Conservation (phyloP, 1,284 basidiomycete species). For the Macrocystidia cucumis region DNA sequence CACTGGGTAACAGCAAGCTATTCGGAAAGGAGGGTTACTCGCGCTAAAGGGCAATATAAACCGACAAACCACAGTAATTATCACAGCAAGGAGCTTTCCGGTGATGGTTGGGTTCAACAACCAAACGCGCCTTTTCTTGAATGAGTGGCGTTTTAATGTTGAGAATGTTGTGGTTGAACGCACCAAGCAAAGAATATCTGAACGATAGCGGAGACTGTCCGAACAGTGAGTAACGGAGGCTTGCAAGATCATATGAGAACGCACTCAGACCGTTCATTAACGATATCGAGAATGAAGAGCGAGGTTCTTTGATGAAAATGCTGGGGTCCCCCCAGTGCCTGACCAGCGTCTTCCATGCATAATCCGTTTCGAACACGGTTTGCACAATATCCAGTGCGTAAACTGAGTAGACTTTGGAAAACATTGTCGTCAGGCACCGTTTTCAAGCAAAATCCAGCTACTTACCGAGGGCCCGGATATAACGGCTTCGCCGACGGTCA, state of each 20-base stretch:
- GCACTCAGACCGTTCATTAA: neutral
- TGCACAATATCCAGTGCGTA: neutral
- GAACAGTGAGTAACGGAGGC: neutral
- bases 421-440: neutral
- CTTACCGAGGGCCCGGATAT: neutral
- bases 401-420: neutral
- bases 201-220: neutral
- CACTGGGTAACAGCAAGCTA: neutral
- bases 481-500: neutral
- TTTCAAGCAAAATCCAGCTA: neutral
- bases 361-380: neutral
- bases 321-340: neutral
- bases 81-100: neutral
- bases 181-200: conserved; percentile 1
- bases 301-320: neutral
- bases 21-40: neutral
- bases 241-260: neutral
- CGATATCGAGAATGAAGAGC: neutral
- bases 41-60: neutral
- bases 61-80: neutral
- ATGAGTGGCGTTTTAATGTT: neutral
- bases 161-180: neutral
- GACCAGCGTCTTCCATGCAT: neutral
- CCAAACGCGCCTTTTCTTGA: neutral
- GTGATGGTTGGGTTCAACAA: neutral